Evolutionary conservation across 1,284 basidiomycete genomes (phyloP), one percentile per base, ranked within the genome.

Genomic region (Erythrobasidium hasegawianum): DNA sequence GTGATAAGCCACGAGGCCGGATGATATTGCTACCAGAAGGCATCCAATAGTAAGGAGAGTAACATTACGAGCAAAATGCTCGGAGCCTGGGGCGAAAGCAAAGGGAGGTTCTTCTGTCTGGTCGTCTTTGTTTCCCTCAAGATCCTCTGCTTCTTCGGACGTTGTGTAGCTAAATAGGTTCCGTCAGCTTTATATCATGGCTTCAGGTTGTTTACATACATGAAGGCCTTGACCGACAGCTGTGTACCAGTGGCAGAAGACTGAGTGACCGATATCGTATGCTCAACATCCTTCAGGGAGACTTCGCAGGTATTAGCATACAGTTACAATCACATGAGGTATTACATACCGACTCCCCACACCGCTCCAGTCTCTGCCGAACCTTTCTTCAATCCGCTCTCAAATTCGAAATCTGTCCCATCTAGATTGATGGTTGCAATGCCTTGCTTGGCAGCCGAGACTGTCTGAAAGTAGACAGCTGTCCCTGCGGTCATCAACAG

Each of bases 381-480:
- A 16, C 26, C 38, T 2, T 39, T 39, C 14, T 27, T n/a, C 33
- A 33, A 39, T 13, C 39, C 41, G 53, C 61, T 64, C 18, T 64
- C 55, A 16, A 64, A 24, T 26, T 57, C 33, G 27, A 64, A 64
- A 4, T 54, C 2, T 3, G 54, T 29, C 2, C 54, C 61, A 38
- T 64, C 61, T 24, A 64, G 41, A n/a, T 57, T 27, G 8, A 64
- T 50, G 2, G 54, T 57, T n/a, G 39, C 27, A 16, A 57, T 26
- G 11, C 61, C 61, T 1, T 40, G 38, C 16, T 14, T 4, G 26
- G 18, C 11, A 11, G 61, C 41, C 11, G 43, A 26, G 20, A 53
- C 50, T n/a, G 61, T 64, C 43, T 64, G 61, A 40, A 64, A 64
- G 38, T 64, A 64, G 54, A 57, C 47, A n/a, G 54, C 61, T 16